Base-by-base conservation (phyloP, 2,329 filamentous ascomycete genomes). In the Sclerotinia sclerotiorum region DNA sequence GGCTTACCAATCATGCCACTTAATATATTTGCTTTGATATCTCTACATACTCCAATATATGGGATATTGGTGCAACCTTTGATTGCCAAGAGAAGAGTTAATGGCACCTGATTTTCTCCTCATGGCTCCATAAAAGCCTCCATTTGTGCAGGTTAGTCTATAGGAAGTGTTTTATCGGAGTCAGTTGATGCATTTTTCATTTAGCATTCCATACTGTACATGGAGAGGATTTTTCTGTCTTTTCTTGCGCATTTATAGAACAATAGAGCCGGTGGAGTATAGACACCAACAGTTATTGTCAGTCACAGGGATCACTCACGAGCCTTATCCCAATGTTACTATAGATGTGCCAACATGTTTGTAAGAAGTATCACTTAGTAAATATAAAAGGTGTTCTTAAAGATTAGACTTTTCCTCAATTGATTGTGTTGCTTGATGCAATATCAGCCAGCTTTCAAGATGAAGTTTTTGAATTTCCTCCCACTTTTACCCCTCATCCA, bases 381-480 rank as follows among this genome's bases (percentile, higher is more conserved):
- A 42, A 51, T 4, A 27, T 51, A 32, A 63, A 63, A 5, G 15
- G 29, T 39, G 39, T 39, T 51, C 46, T 27, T 63, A 63, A 63
- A 21, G 46, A 8, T 15, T 27, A 6, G 5, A 42, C 5, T 4
- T 52, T 27, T 63, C 29, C 46, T 42, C 39, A 21, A 15, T 65
- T 21, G 42, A 21, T 48, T 24, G 39, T 39, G 39, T 39, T n/a
- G 21, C 32, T 51, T 52, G n/a, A 51, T 21, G n/a, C 13, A n/a
- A 63, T 35, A 51, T 63, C 24, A 39, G 8, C 29, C n/a, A 39
- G 5, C 29, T n/a, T 39, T 60, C 54, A 49, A 57, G 8, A 67
- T 67, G 64, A 67, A 60, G 32, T 49, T 60, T 39, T 54, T 61
- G 32, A 49, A 60, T 32, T 24, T 60, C 17, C 64, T 67, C 32